These are phyloP conservation scores for Aristolochia californica DNA, from an alignment of 164 flowering plant species.

Conservation along the genomic window DNA sequence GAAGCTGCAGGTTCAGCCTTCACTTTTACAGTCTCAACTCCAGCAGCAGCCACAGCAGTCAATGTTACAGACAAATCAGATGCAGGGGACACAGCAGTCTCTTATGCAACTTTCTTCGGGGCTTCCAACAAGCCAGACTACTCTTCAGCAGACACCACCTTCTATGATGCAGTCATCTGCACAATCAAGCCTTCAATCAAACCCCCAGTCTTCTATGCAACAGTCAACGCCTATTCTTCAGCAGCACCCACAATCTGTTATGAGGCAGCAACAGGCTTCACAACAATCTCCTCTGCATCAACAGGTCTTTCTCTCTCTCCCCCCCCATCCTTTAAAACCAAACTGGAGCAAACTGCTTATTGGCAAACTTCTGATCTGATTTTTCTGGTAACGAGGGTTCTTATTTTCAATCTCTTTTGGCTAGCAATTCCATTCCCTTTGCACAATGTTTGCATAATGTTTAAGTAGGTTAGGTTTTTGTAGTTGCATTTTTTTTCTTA, in stretches of 20 bases:
- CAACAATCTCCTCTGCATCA: conserved; percentile 30
- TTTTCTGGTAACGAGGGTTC: too few species aligned
- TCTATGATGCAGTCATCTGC: conserved; percentile 42
- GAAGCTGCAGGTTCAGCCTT: conserved; percentile 42
- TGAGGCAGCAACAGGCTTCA: conserved; percentile 47
- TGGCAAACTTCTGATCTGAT: too few species aligned
- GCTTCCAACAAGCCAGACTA: conserved; percentile 18
- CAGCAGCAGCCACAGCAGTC: conserved; percentile 59
- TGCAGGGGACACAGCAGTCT: conserved; percentile 60
- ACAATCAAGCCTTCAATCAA: conserved; percentile 44
- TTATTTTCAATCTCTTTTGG: too few species aligned
- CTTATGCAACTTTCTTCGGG: conserved; percentile 42
- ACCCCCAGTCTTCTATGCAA: conserved; percentile 50
- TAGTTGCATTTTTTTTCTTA: too few species aligned
- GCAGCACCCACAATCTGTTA: conserved; percentile 51
- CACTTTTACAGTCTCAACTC: conserved; percentile 46
- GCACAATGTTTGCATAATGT: too few species aligned
- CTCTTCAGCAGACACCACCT: conserved; percentile 39
- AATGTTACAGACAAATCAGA: conserved; percentile 48
- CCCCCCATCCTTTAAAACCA: neutral
- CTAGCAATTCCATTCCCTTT: too few species aligned
- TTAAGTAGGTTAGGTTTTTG: too few species aligned
- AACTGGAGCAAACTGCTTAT: too few species aligned
- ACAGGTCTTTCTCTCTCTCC: conserved; percentile 18
- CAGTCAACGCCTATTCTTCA: conserved; percentile 51